Evolutionary conservation across 345 rosid genomes (phyloP), one percentile per base, ranked within the genome.

Genomic region (Gossypium herbaceum): DNA sequence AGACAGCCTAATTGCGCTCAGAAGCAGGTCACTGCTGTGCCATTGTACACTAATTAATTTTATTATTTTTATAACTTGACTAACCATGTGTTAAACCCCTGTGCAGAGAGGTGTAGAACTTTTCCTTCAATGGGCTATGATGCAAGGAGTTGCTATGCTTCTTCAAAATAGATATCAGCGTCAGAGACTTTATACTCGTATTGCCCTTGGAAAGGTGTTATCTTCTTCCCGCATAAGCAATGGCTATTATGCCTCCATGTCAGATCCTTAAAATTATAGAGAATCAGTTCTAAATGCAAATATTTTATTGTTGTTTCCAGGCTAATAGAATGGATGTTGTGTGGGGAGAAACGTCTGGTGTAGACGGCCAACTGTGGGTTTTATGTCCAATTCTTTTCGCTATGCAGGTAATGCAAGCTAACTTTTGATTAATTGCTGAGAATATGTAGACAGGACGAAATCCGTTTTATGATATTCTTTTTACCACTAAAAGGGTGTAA

Each of bases 111-210:
- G 98, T 51, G 97, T 93, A 93, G 41, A 34, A 34, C 41, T 34
- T 5, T 34, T 34, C 41, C 41, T 34, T 34, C 41, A 34, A 34
- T 34, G 41, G 41, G 41, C 41, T 34, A 34, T 95, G 87, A 84
- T 95, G 97, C 99, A 95, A 91, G 99, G 99, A 75, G 94, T 95
- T 57, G 94, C 97, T 24, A 95, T 95, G 99, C 98, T 95, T 84
- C 87, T 95, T 27, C 99, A 95, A 80, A 95, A 95, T 66, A 85
- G 97, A 88, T 95, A 95, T 85, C 99, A 93, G 76, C 98, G 99
- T 61, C 99, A 95, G 78, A 90, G 99, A 81, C 90, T 95, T 69
- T 95, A 95, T 83, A 95, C 99, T 75, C 98, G 98, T 71, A 93
- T 95, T 74, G 98, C 99, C 2, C 75, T 95, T 51, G 99, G 99